Conservation (phyloP, 1,284 basidiomycete species). For the Trichosporon ovoides region DNA sequence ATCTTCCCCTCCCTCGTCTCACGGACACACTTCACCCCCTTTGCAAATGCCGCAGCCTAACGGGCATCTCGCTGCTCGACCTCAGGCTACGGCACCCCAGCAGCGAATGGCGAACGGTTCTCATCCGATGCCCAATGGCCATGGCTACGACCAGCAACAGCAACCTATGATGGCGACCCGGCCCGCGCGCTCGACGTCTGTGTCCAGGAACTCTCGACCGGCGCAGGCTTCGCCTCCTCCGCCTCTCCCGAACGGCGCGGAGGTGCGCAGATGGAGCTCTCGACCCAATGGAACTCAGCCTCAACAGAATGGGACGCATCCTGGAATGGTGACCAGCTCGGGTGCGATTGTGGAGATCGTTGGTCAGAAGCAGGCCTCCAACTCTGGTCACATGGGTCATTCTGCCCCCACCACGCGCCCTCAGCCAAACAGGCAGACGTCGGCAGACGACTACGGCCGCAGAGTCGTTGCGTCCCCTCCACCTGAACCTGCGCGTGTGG, state of each 20-base stretch:
- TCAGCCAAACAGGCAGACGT: background rate
- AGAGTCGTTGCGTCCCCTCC: background rate
- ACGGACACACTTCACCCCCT: slow-evolving; percentile 2
- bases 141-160: background rate
- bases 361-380: background rate
- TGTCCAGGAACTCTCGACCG: background rate
- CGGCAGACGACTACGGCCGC: background rate
- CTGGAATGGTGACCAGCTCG: background rate
- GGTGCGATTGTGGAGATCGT: background rate
- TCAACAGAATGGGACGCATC: background rate
- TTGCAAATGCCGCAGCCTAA: background rate
- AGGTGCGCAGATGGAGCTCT: background rate
- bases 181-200: background rate
- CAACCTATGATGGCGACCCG: background rate
- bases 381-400: background rate
- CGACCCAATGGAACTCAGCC: background rate
- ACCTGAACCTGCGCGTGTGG: background rate
- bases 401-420: background rate
- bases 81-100: background rate
- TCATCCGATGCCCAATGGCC: background rate
- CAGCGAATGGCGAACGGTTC: background rate
- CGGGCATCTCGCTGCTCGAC: background rate
- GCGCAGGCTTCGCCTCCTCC: background rate
- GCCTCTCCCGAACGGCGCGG: background rate
- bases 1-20: slow-evolving; percentile 10